Evolutionary conservation across 1,139 yeast species (phyloP).

Genomic region (Taphrina populina): DNA sequence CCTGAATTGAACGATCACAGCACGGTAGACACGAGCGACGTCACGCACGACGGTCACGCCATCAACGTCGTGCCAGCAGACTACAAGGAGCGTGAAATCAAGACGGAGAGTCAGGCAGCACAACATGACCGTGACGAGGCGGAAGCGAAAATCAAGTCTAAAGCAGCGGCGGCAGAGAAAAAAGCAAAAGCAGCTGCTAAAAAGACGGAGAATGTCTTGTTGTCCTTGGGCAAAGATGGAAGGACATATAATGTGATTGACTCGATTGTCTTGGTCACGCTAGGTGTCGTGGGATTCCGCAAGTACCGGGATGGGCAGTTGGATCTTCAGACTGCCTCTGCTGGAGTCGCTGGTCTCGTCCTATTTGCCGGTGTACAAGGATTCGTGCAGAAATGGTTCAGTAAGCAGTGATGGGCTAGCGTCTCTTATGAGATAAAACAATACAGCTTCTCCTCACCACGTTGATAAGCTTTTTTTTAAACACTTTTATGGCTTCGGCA

Average conservation of each 20-base stretch:
- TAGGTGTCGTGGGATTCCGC: conserved; percentile 27
- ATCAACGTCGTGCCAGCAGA: conserved; percentile 30
- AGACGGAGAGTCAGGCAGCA: conserved; percentile 30
- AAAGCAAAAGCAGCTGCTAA: conserved; percentile 24
- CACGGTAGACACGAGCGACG: conserved; percentile 16
- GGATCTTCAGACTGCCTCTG: conserved; percentile 17
- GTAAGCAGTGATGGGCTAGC: conserved; percentile 6
- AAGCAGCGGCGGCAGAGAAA: conserved; percentile 1
- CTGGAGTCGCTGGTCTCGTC: conserved; percentile 22
- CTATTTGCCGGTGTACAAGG: conserved; percentile 29
- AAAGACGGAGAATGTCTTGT: conserved; percentile 28
- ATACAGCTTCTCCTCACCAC: no score
- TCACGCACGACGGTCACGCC: conserved; percentile 15
- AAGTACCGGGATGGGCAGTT: conserved; percentile 24
- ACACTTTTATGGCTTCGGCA: no score
- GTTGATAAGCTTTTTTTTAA: no score
- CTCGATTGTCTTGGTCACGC: conserved; percentile 16
- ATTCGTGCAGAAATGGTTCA: conserved; percentile 25
- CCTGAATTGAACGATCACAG: conserved; percentile 12
- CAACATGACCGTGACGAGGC: conserved; percentile 14
- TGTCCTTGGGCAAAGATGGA: conserved; percentile 22
- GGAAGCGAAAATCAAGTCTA: conserved; percentile 5
- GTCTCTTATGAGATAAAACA: no score
- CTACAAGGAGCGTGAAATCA: conserved; percentile 22
- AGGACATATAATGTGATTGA: conserved; percentile 24